Conservation (phyloP, 257 asterid genomes). For the Solanum megistacrolobum region DNA sequence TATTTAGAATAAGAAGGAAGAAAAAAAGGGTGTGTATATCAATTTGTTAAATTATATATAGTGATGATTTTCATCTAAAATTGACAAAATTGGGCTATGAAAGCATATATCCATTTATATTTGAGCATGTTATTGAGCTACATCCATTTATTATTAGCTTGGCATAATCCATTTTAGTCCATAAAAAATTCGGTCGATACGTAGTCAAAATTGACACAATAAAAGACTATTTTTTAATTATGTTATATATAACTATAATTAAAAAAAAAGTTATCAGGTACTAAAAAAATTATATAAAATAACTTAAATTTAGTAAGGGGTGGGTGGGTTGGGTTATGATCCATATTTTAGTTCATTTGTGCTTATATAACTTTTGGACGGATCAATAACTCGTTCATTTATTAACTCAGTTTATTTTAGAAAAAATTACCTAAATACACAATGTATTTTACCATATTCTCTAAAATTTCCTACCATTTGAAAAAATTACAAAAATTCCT, state of each 20-base stretch:
- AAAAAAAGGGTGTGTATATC: neutral
- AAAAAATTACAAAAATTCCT: too few relatives aligned
- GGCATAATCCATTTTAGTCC: neutral
- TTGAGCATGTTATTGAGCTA: neutral
- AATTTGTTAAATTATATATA: neutral
- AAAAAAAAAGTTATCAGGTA: neutral
- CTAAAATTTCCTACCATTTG: too few relatives aligned
- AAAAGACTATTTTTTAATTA: too few relatives aligned
- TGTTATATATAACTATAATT: neutral
- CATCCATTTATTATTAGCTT: neutral
- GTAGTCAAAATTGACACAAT: neutral
- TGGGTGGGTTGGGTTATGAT: neutral
- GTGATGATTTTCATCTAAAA: neutral
- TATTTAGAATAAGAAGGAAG: neutral
- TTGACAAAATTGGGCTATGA: neutral
- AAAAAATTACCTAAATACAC: too few relatives aligned
- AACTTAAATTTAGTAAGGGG: neutral
- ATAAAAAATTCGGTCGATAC: neutral
- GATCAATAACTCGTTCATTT: too few relatives aligned
- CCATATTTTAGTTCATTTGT: neutral
- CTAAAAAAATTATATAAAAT: neutral
- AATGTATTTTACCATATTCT: too few relatives aligned
- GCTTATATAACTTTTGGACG: too few relatives aligned
- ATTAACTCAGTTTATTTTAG: too few relatives aligned
- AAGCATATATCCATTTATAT: neutral